phyloP scores from a whole-genome alignment of 2,329 filamentous ascomycete genomes.

The Diaporthe caulivora region DNA sequence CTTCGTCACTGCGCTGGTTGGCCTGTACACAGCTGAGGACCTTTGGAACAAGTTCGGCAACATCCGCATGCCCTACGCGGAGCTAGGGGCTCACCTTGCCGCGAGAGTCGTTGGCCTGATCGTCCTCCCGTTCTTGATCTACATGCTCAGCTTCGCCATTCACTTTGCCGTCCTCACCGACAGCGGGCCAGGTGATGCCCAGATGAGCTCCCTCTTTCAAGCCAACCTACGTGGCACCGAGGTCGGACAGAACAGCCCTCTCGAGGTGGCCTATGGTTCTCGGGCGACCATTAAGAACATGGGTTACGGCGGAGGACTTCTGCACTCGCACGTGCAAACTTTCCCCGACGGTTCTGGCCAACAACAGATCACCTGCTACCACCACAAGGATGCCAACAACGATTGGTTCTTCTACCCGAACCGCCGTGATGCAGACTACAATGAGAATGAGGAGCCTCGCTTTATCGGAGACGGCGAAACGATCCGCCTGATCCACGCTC shows the following conservation, averaged over 20 bases:
- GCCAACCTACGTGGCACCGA: slow-evolving; percentile 94
- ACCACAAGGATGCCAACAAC: slow-evolving; percentile 99
- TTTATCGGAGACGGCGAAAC: slow-evolving; percentile 83
- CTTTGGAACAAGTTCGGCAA: slow-evolving; percentile 99
- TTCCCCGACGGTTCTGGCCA: slow-evolving; percentile 94
- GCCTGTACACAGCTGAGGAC: slow-evolving; percentile 95
- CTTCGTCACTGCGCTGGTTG: slow-evolving; percentile 94
- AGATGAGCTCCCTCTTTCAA: slow-evolving; percentile 99
- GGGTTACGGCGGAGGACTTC: slow-evolving; percentile 96
- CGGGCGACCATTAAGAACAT: slow-evolving; percentile 97
- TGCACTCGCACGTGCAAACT: slow-evolving; percentile 96
- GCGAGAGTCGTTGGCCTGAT: slow-evolving; percentile 90
- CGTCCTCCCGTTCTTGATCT: slow-evolving; percentile 87
- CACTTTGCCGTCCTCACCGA: slow-evolving; percentile 96
- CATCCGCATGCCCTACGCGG: slow-evolving; percentile 78
- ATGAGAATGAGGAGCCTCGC: slow-evolving; percentile 77
- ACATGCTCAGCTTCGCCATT: slow-evolving; percentile 94
- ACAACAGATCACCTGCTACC: slow-evolving; percentile 98
- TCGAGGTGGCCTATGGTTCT: slow-evolving; percentile 92
- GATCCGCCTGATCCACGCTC: slow-evolving; percentile 91
- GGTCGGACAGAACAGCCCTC: slow-evolving; percentile 92
- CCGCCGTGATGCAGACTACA: slow-evolving; percentile 79
- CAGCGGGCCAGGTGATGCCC: slow-evolving; percentile 96
- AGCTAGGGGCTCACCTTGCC: slow-evolving; percentile 81
- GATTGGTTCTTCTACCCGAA: slow-evolving; percentile 99